Evolutionary conservation across 2,329 filamentous ascomycete species (phyloP).

Genomic region (Nectriaceae sp.): DNA sequence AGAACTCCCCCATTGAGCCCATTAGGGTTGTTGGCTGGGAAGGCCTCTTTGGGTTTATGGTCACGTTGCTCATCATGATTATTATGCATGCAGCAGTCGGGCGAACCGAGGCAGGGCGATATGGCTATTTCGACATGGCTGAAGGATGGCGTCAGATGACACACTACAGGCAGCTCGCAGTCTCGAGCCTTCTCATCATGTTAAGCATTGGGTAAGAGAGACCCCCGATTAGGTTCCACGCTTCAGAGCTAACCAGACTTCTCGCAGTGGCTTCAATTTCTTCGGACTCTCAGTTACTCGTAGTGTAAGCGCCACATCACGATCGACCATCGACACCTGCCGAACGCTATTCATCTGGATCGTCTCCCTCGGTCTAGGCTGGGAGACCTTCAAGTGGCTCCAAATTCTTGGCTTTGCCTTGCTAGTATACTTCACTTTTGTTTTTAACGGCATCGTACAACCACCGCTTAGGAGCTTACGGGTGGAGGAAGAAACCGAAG

Average conservation of each 20-base stretch:
- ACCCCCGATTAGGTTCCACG: not conserved
- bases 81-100: constrained; percentile 79
- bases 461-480: constrained; percentile 75
- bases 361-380: constrained; percentile 86
- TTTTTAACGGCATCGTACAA: constrained; percentile 92
- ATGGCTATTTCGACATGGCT: constrained; percentile 87
- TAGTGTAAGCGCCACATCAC: constrained; percentile 84
- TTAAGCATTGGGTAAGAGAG: constrained; percentile 81
- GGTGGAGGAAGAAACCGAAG: constrained; percentile 55
- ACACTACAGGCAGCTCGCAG: constrained; percentile 66
- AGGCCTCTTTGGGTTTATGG: constrained; percentile 82
- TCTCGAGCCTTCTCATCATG: constrained; percentile 91
- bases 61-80: constrained; percentile 78
- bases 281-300: constrained; percentile 94
- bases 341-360: constrained; percentile 98
- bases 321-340: constrained; percentile 96
- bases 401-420: constrained; percentile 87
- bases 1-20: constrained; percentile 67
- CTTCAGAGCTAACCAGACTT: constrained; percentile 20
- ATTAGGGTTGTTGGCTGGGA: constrained; percentile 96
- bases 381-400: constrained; percentile 97
- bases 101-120: constrained; percentile 68
- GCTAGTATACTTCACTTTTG: constrained; percentile 92
- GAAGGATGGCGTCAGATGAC: constrained; percentile 85
- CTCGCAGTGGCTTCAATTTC: constrained; percentile 88